Base-by-base conservation (phyloP, 176 grass and related monocot genomes). In the Rhynchospora tenuis region DNA sequence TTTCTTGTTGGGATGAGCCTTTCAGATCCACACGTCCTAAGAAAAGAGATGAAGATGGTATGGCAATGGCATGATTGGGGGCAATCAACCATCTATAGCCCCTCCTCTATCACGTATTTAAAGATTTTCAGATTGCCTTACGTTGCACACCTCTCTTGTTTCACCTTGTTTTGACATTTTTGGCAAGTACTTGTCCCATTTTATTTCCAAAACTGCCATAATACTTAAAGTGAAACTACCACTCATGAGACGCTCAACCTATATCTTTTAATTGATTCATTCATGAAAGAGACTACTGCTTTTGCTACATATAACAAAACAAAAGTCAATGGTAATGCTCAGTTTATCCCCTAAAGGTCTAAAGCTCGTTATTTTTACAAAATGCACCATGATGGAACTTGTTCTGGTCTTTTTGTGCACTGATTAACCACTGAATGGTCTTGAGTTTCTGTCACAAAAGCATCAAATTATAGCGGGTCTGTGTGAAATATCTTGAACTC, bases 81-180 rank as follows among this genome's bases (percentile, higher is more conserved):
- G n/a, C n/a, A n/a, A n/a, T n/a, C n/a, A n/a, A n/a, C n/a, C n/a
- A n/a, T n/a, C n/a, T n/a, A n/a, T n/a, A n/a, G n/a, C n/a, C n/a
- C n/a, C n/a, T n/a, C n/a, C n/a, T n/a, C n/a, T n/a, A n/a, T n/a
- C n/a, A n/a, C n/a, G n/a, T n/a, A n/a, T n/a, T n/a, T n/a, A n/a
- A n/a, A n/a, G n/a, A n/a, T n/a, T n/a, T n/a, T n/a, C n/a, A n/a
- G n/a, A n/a, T n/a, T n/a, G n/a, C n/a, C n/a, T n/a, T n/a, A n/a
- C n/a, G n/a, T n/a, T n/a, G n/a, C n/a, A n/a, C n/a, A n/a, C n/a
- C n/a, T n/a, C n/a, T n/a, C n/a, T n/a, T n/a, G n/a, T n/a, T n/a
- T n/a, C n/a, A n/a, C n/a, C 20, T 65, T 69, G 65, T 19, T 69
- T 69, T 69, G 65, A 38, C 65, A 69, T 69, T 69, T 69, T 43